Evolutionary conservation across 1,284 basidiomycete species (phyloP).

Genomic region (Marasmius oreades): DNA sequence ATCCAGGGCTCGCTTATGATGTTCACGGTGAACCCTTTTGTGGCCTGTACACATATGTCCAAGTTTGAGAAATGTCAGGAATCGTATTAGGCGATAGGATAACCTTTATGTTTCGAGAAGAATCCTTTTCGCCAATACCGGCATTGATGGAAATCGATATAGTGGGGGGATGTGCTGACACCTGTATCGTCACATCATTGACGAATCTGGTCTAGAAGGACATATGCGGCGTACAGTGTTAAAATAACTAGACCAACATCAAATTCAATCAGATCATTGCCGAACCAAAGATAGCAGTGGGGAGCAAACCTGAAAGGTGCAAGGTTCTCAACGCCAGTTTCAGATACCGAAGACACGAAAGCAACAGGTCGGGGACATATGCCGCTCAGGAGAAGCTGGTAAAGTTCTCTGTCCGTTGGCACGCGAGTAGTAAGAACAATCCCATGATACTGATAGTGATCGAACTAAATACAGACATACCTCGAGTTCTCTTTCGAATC

Average conservation of each 20-base stretch:
- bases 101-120: slow-evolving; percentile 50
- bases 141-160: slow-evolving; percentile 50
- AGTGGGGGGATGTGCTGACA: slow-evolving; percentile 50
- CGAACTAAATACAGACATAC: slow-evolving; percentile 30
- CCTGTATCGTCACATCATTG: slow-evolving; percentile 27
- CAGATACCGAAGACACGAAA: slow-evolving; percentile 58
- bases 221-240: not conserved
- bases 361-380: slow-evolving; percentile 67
- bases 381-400: slow-evolving; percentile 54
- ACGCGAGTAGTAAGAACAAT: not conserved
- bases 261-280: not conserved
- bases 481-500: slow-evolving; percentile 42
- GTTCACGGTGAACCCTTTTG: slow-evolving; percentile 61
- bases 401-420: slow-evolving; percentile 29
- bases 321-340: slow-evolving; percentile 54
- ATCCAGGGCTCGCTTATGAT: slow-evolving; percentile 72
- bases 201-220: slow-evolving; percentile 19
- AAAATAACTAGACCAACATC: not conserved
- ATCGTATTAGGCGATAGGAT: not conserved
- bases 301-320: slow-evolving; percentile 50
- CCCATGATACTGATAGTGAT: too few relatives aligned
- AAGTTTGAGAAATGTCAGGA: not conserved
- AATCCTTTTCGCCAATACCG: slow-evolving; percentile 46
- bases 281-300: not conserved
- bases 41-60: slow-evolving; percentile 23